phyloP scores from a whole-genome alignment of 1,284 basidiomycete species.

The Trichosporon coremiiforme region DNA sequence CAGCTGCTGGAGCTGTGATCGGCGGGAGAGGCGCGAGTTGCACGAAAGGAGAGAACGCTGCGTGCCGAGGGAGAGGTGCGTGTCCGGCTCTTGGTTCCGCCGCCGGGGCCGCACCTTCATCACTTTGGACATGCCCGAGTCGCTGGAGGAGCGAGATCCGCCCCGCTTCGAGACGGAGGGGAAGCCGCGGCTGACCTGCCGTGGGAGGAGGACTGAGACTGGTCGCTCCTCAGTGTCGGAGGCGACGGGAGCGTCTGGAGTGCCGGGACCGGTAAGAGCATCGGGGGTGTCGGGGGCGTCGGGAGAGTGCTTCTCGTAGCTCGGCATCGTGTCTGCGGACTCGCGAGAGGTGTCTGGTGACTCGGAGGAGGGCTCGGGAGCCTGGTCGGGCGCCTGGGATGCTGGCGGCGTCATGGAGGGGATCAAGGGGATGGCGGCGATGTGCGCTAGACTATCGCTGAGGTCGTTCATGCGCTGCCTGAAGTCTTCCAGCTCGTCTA shows the following conservation, averaged over 20 bases:
- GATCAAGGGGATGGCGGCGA: not conserved
- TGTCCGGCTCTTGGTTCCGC: too few relatives aligned
- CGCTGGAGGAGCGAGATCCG: not conserved
- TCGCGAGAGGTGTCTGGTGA: not conserved
- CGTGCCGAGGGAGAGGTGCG: too few relatives aligned
- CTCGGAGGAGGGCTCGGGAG: not conserved
- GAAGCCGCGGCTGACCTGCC: not conserved
- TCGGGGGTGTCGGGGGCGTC: not conserved
- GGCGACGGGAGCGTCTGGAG: too few relatives aligned
- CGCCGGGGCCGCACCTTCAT: not conserved
- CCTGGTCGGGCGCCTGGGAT: not conserved
- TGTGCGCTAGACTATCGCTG: not conserved
- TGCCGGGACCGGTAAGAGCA: too few relatives aligned
- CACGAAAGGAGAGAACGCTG: too few relatives aligned
- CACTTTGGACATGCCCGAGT: not conserved
- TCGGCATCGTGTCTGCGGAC: not conserved
- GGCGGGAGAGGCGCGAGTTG: too few relatives aligned
- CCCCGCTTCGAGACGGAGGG: too few relatives aligned
- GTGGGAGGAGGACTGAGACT: not conserved
- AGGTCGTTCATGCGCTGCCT: not conserved
- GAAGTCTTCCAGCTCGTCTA: constrained; percentile 14
- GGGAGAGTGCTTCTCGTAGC: not conserved
- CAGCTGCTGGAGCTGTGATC: too few relatives aligned
- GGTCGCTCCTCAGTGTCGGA: not conserved
- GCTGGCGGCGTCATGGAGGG: not conserved